Evolutionary conservation across 2,329 filamentous ascomycete species (phyloP), one percentile per base, ranked within the genome.

Genomic region (Chaetomium strumarium): DNA sequence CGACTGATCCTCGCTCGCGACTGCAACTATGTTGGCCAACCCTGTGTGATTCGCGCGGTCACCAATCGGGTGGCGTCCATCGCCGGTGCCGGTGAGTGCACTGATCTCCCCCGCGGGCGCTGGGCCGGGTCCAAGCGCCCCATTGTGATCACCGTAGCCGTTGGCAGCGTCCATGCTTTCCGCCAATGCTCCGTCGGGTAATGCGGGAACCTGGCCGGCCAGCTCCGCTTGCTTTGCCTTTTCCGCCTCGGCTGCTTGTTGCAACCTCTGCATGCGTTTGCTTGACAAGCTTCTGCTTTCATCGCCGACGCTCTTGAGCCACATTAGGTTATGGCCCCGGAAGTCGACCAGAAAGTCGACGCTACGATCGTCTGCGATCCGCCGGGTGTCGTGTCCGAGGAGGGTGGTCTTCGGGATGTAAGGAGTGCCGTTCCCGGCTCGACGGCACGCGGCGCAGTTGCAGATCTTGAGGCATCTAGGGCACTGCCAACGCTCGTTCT

Each of bases 271-370:
- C 76, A 83, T 82, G 13, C 79, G 72, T 52, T 74, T 77, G 61
- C 76, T 80, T 56, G 80, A 73, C 44, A 77, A 75, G 60, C 75
- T 81, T 20, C 80, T 76, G 52, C 76, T 75, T 55, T 81, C 78
- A 52, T 83, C 80, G 13, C 79, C 80, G 14, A 72, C 69, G 11
- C 74, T 78, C 64, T 80, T 81, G 44, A 97, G 72, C 90, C 90
- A 96, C 39, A 79, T 80, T 24, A 95, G 74, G 66, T 99, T 99
- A 49, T 95, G 92, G 38, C 88, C 77, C 24, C 88, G 84, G 68
- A 96, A 96, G 66, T 97, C 90, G 9, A 97, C 90, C 19, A 97
- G 77, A 20, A 84, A 85, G 67, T 97, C 92, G 6, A 96, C 83
- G 63, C 91, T 96, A 55, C 93, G 84, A 47, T 88, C 86, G 69